Percentiles rank a stretch among this genome's conserved stretches.
These are phyloP conservation scores for Phytophthora sansomeana DNA, from an alignment of 352 stramenopile species.

Conservation along the genomic window DNA sequence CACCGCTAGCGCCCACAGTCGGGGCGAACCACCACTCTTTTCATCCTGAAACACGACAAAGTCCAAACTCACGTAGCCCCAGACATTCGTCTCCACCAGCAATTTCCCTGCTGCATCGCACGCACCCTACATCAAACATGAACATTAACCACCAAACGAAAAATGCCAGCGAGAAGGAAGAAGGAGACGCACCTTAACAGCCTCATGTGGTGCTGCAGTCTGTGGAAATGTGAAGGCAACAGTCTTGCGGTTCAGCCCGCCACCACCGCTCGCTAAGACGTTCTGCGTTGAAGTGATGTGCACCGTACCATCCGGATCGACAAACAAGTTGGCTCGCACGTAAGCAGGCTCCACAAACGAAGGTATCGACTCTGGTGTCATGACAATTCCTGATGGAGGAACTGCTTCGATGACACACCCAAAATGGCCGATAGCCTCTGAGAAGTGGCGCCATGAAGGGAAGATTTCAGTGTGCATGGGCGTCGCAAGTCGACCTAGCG, in stretches of 20 bases:
- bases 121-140: constrained; percentile 23
- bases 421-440: constrained; percentile 61
- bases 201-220: constrained; percentile 73
- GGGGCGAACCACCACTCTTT: constrained; percentile 42
- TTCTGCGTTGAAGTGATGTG: constrained; percentile 81
- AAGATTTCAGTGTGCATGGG: constrained; percentile 61
- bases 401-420: constrained; percentile 87
- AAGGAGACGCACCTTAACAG: constrained; percentile 52
- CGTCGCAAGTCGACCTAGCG: constrained; percentile 33
- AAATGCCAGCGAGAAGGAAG: neutral
- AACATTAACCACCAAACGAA: neutral
- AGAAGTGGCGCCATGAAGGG: constrained; percentile 68
- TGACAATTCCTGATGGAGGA: constrained; percentile 30
- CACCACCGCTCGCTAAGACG: constrained; percentile 40
- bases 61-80: constrained; percentile 88
- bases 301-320: constrained; percentile 73
- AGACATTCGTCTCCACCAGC: constrained; percentile 49
- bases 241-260: constrained; percentile 41
- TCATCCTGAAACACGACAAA: constrained; percentile 79
- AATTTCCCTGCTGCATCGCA: constrained; percentile 27
- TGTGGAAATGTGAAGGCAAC: constrained; percentile 84
- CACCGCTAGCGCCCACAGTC: constrained; percentile 80
- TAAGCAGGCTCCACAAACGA: constrained; percentile 37
- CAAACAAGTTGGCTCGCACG: constrained; percentile 81
- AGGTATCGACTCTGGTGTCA: constrained; percentile 2